phyloP scores from a whole-genome alignment of 2,329 filamentous ascomycete genomes.

The Pseudodiploospora longispora region DNA sequence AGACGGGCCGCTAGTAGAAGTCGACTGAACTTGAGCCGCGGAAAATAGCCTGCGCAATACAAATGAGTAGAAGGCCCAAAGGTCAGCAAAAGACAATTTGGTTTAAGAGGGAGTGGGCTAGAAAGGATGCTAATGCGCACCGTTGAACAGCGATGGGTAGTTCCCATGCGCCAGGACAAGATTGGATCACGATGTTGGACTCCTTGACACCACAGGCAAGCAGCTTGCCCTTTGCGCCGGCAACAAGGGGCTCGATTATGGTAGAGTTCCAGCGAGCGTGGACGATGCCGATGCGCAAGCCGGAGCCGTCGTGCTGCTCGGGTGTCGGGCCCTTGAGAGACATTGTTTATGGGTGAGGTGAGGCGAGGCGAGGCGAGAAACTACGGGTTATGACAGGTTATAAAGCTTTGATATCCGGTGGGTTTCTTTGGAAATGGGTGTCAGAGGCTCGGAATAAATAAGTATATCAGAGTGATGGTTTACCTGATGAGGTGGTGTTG shows the following conservation, averaged over 20 bases:
- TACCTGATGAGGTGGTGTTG: too few species aligned
- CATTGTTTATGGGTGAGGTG: constrained; percentile 18
- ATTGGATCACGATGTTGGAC: constrained; percentile 81
- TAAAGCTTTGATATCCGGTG: too few species aligned
- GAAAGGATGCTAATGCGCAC: constrained; percentile 36
- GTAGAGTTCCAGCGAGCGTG: constrained; percentile 91
- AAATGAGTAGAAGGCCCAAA: background rate
- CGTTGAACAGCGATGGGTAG: constrained; percentile 83
- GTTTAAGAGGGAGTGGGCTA: background rate
- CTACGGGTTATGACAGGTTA: too few species aligned
- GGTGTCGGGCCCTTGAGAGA: constrained; percentile 49
- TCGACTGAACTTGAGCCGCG: constrained; percentile 77
- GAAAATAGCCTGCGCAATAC: constrained; percentile 58
- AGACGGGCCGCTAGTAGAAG: constrained; percentile 51
- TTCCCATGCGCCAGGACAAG: constrained; percentile 91
- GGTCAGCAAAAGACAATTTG: constrained; percentile 10
- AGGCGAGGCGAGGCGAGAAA: too few species aligned
- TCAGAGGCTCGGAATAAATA: too few species aligned
- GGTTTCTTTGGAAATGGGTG: too few species aligned
- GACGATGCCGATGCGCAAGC: constrained; percentile 84
- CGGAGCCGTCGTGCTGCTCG: constrained; percentile 57
- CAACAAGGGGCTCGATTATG: constrained; percentile 79
- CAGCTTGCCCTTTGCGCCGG: constrained; percentile 72
- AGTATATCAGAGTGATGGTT: too few species aligned
- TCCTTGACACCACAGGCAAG: constrained; percentile 72